A percentile compares a stretch with the other conserved stretches of the same genome.
phyloP scores from a whole-genome alignment of 495 filamentous ascomycete species.

The Patellaria atrata region DNA sequence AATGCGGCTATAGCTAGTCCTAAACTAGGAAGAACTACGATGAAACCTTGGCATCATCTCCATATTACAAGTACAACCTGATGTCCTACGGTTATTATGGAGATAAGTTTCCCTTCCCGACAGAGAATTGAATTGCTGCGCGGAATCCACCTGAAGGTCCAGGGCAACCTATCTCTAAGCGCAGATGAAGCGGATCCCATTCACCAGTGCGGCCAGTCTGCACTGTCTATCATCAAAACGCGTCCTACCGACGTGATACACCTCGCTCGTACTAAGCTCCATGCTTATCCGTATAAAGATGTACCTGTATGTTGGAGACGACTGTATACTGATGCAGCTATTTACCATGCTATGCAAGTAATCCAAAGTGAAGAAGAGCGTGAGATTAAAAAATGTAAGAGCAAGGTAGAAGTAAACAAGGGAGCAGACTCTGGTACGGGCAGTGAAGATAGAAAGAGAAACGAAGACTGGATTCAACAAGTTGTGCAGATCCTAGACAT shows the following conservation, averaged over 20 bases:
- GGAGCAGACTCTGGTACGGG: no score
- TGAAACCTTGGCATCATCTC: no score
- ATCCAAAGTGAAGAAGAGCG: constrained; percentile 4
- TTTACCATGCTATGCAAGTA: constrained; percentile 40
- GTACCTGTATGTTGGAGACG: constrained; percentile 62
- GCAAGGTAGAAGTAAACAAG: constrained; percentile 1
- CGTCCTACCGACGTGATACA: constrained; percentile 28
- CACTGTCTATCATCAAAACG: constrained; percentile 25
- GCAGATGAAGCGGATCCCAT: no score
- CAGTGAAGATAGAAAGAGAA: constrained; percentile 3
- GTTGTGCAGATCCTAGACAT: constrained; percentile 59
- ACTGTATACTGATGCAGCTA: constrained; percentile 63
- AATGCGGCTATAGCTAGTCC: no score
- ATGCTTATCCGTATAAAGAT: constrained; percentile 59
- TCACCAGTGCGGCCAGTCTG: constrained; percentile 26
- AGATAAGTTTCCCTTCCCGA: no score
- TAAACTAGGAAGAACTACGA: no score
- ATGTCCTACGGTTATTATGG: no score
- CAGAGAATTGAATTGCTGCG: no score
- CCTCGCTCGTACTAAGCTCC: constrained; percentile 47
- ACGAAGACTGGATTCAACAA: constrained; percentile 23
- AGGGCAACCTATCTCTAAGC: no score
- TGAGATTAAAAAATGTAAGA: constrained; percentile 2
- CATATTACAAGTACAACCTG: no score
- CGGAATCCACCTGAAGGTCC: no score